Base-by-base conservation (phyloP, 78 protist species). In the Dictyostelium intermedium region DNA sequence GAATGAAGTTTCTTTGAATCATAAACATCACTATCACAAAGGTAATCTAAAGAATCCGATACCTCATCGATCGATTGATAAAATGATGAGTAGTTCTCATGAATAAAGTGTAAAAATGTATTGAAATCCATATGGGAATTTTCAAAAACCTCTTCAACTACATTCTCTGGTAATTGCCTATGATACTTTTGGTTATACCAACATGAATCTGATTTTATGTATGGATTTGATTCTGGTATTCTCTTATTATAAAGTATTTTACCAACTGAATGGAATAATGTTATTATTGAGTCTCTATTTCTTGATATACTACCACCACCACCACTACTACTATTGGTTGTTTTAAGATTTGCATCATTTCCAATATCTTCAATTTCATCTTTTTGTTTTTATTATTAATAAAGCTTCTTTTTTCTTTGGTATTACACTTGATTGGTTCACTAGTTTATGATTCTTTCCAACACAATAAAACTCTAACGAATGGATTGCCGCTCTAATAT, bases 401-500 rank as follows among this genome's bases (percentile, higher is more conserved):
- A 11, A 13, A 2, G 18, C 25, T 30, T 5, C 60, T 20, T 20
- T 66, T 73, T 60, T 86, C 32, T 86, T 86, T 23, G 74, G 30
- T 11, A 69, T 80, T 37, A 43, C 14, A 3, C 20, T 30, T 66
- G 80, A 8, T 13, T 10, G 4, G 56, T 56, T 35, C 10, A 37
- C 16, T 45, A 18, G 13, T 47, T 79, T n/a, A 20, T 70, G 78
- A 18, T 18, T 18, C n/a, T 66, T 77, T 0, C 94, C 94, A 20
- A 89, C 50, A 80, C 87, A 89, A 35, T 69, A 76, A 45, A 89
- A 89, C n/a, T 89, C 84, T 30, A 89, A 41, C 1, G 85, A 80
- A 70, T 80, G 69, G 5, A 89, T 89, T 18, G 94, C 85, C 25
- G 94, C 94, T 70, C 94, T 60, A 3, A 89, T 69, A 69, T 89